Evolutionary conservation across 371 early-diverging fungal genomes (phyloP).

Genomic region (Mortierella sp.): DNA sequence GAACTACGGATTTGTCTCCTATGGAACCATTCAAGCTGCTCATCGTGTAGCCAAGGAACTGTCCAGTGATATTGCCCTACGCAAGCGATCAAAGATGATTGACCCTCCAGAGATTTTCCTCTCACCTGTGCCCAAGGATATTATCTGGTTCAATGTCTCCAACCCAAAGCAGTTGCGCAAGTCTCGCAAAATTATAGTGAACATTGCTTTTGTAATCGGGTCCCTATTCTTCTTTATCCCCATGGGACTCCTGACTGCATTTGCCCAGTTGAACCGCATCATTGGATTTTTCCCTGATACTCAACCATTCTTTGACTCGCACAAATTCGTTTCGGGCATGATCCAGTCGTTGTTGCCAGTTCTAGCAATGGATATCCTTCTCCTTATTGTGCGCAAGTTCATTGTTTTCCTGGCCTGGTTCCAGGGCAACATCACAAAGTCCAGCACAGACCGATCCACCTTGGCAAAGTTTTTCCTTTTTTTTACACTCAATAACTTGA

Average conservation of each 20-base stretch:
- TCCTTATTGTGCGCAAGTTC: slow-evolving; percentile 75
- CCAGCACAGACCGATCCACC: slow-evolving; percentile 81
- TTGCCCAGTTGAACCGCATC: slow-evolving; percentile 70
- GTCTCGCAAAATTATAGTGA: slow-evolving; percentile 68
- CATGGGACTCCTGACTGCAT: slow-evolving; percentile 69
- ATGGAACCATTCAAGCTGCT: slow-evolving; percentile 69
- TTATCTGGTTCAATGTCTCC: slow-evolving; percentile 84
- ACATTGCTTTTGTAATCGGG: slow-evolving; percentile 67
- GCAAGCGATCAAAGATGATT: slow-evolving; percentile 49
- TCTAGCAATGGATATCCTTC: slow-evolving; percentile 77
- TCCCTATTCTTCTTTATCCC: slow-evolving; percentile 80
- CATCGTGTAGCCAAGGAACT: slow-evolving; percentile 70
- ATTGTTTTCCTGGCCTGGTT: slow-evolving; percentile 77
- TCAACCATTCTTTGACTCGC: slow-evolving; percentile 60
- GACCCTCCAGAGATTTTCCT: slow-evolving; percentile 62
- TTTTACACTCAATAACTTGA: slow-evolving; percentile 78
- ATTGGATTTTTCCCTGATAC: slow-evolving; percentile 65
- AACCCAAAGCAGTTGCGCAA: slow-evolving; percentile 68
- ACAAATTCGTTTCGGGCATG: slow-evolving; percentile 67
- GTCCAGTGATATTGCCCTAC: slow-evolving; percentile 34
- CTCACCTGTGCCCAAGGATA: slow-evolving; percentile 82
- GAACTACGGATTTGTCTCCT: slow-evolving; percentile 84
- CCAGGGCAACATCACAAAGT: slow-evolving; percentile 83
- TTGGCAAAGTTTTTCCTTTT: slow-evolving; percentile 85
- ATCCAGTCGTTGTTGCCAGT: slow-evolving; percentile 79